Percentiles rank a stretch among this genome's conserved stretches.
Conservation (phyloP, 1,284 basidiomycete genomes). For the Pyrrhoderma noxium region DNA sequence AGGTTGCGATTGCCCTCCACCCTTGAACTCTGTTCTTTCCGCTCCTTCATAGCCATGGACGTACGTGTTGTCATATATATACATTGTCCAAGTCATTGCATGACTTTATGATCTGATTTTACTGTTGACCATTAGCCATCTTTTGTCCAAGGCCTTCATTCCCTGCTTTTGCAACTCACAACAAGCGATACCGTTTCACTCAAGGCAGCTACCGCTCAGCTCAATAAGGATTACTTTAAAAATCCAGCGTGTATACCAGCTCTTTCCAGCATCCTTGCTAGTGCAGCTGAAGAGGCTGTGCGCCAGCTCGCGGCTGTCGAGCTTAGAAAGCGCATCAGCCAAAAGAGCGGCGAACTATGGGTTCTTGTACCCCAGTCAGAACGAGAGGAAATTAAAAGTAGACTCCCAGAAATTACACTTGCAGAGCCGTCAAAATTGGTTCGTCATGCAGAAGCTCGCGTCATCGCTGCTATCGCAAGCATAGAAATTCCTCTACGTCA, state of each 20-base stretch:
- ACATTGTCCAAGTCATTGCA: neutral
- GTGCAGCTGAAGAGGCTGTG: constrained; percentile 70
- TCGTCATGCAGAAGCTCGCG: constrained; percentile 85
- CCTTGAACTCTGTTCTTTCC: neutral
- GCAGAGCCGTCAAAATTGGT: constrained; percentile 77
- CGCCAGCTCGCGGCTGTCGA: constrained; percentile 99
- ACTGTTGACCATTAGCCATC: constrained; percentile 38
- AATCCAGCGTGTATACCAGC: constrained; percentile 86
- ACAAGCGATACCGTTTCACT: constrained; percentile 82
- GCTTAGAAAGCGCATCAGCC: constrained; percentile 84
- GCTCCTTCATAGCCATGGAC: constrained; percentile 8
- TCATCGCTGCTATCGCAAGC: constrained; percentile 89
- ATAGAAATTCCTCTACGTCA: constrained; percentile 78
- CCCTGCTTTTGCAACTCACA: constrained; percentile 77
- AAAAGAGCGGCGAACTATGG: constrained; percentile 84
- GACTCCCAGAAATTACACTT: constrained; percentile 76
- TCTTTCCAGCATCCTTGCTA: constrained; percentile 83
- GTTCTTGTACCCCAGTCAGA: constrained; percentile 61
- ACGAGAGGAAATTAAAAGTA: constrained; percentile 81
- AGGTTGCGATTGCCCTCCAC: neutral
- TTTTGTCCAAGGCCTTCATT: constrained; percentile 74
- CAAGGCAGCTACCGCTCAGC: constrained; percentile 88
- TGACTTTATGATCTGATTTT: neutral
- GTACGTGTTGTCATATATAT: constrained; percentile 5
- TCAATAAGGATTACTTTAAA: constrained; percentile 92